phyloP scores from a whole-genome alignment of 1,139 yeast genomes.

The Geotrichum europaeum region DNA sequence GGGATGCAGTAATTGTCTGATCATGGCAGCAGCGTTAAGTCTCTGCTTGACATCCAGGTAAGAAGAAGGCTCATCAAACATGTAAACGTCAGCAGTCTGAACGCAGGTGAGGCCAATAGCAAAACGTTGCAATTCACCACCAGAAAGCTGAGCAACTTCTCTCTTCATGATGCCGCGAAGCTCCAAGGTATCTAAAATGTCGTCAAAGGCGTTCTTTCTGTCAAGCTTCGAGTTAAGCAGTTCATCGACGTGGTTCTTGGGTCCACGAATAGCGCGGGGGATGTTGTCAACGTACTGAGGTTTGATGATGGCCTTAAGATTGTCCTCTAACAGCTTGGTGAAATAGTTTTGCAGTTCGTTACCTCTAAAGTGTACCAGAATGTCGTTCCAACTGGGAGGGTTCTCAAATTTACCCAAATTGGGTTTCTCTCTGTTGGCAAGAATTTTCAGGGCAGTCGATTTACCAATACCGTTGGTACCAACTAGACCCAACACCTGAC shows the following conservation, averaged over 20 bases:
- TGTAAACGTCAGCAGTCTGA: conserved; percentile 89
- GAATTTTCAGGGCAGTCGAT: conserved; percentile 90
- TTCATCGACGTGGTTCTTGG: conserved; percentile 80
- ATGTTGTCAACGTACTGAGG: conserved; percentile 97
- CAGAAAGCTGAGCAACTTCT: conserved; percentile 83
- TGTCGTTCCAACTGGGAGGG: conserved; percentile 97
- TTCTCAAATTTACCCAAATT: conserved; percentile 88
- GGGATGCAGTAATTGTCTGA: conserved; percentile 73
- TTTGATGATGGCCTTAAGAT: conserved; percentile 89
- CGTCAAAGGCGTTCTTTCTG: conserved; percentile 55
- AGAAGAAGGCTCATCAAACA: conserved; percentile 99
- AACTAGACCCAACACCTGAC: conserved; percentile 94
- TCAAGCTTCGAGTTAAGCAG: conserved; percentile 70
- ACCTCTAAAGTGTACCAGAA: conserved; percentile 86
- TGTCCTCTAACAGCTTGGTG: conserved; percentile 87
- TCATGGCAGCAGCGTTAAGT: conserved; percentile 91
- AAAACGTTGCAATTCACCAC: conserved; percentile 98
- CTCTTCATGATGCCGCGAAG: conserved; percentile 67
- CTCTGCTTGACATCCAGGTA: conserved; percentile 97
- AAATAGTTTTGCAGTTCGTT: conserved; percentile 94
- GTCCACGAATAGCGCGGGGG: conserved; percentile 92
- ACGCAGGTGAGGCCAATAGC: conserved; percentile 97
- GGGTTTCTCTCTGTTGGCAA: conserved; percentile 98
- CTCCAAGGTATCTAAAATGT: conserved; percentile 63
- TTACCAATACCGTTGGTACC: conserved; percentile 99